Percentiles rank a stretch among this genome's conserved stretches.
These are phyloP conservation scores for Epichloe baconii DNA, from an alignment of 2,329 filamentous ascomycete genomes.

Conservation along the genomic window DNA sequence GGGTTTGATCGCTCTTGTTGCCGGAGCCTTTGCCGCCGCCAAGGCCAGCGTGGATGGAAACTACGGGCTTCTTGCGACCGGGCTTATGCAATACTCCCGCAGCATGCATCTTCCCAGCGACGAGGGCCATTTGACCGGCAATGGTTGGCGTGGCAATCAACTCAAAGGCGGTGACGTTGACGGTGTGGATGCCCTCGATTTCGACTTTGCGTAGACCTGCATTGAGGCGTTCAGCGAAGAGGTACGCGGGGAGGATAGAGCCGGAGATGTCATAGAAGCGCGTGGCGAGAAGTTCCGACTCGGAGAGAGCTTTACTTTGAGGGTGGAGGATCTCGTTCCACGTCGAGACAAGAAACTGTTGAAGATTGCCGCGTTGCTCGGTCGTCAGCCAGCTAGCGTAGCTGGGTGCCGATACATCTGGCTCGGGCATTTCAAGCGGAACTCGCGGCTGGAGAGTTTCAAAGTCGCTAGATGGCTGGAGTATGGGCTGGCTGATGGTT, in stretches of 20 bases:
- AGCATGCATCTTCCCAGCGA: constrained; percentile 16
- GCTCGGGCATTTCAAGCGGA: constrained; percentile 21
- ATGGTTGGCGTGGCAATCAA: constrained; percentile 38
- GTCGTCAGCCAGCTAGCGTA: constrained; percentile 19
- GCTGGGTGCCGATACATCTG: constrained; percentile 7
- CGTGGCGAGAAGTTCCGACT: constrained; percentile 28
- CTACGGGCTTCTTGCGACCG: constrained; percentile 7
- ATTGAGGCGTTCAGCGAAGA: constrained; percentile 33
- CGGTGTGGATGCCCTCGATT: constrained; percentile 23
- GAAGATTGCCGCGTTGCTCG: constrained; percentile 27
- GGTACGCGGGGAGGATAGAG: constrained; percentile 33
- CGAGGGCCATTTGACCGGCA: constrained; percentile 32
- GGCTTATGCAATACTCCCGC: constrained; percentile 9
- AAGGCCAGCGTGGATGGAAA: constrained; percentile 1
- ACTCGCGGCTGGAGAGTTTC: constrained; percentile 24
- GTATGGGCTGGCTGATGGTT: constrained; percentile 31
- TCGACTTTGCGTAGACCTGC: constrained; percentile 24
- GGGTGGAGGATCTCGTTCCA: constrained; percentile 34
- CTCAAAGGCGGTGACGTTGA: constrained; percentile 32
- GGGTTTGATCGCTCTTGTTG: not conserved
- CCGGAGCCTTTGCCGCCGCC: not conserved
- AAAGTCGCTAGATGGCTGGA: constrained; percentile 29
- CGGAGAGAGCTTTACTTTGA: constrained; percentile 23
- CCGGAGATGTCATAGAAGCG: constrained; percentile 39
- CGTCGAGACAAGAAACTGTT: constrained; percentile 27